Conservation (phyloP, 1,139 yeast genomes). For the Saccharomyces hybrid region DNA sequence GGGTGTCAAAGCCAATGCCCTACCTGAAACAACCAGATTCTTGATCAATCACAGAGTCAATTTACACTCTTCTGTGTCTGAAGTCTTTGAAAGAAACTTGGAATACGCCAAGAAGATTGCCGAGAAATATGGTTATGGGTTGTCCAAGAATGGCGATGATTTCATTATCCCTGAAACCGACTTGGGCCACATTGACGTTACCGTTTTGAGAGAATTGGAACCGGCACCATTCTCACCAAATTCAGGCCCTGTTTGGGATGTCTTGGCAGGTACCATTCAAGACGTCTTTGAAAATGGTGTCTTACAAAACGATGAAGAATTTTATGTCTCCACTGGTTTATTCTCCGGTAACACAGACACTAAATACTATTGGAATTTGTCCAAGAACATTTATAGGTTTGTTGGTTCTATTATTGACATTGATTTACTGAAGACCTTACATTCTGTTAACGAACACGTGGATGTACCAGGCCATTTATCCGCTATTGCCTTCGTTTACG, state of each 20-base stretch:
- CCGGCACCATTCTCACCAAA: conserved; percentile 51
- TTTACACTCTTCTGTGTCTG: conserved; percentile 40
- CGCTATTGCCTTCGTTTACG: conserved; percentile 53
- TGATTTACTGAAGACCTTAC: conserved; percentile 31
- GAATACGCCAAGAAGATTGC: conserved; percentile 40
- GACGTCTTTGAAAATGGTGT: conserved; percentile 40
- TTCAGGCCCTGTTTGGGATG: conserved; percentile 41
- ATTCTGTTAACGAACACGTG: conserved; percentile 55
- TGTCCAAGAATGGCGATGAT: conserved; percentile 27
- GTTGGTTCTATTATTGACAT: conserved; percentile 20
- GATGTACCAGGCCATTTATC: conserved; percentile 47
- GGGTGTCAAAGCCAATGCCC: conserved; percentile 60
- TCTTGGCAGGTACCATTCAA: conserved; percentile 47
- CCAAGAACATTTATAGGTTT: conserved; percentile 61
- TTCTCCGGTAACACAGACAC: conserved; percentile 86
- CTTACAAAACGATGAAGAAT: conserved; percentile 32
- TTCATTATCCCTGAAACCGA: conserved; percentile 18
- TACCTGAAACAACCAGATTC: conserved; percentile 59
- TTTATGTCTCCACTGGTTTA: conserved; percentile 52
- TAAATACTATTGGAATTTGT: conserved; percentile 63
- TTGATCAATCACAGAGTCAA: conserved; percentile 50
- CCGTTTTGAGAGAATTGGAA: conserved; percentile 36
- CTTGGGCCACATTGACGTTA: conserved; percentile 37
- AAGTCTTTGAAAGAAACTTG: conserved; percentile 38
- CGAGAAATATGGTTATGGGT: conserved; percentile 41